These are phyloP conservation scores for Tetrapisispora iriomotensis DNA, from an alignment of 805 yeast species.

Conservation along the genomic window DNA sequence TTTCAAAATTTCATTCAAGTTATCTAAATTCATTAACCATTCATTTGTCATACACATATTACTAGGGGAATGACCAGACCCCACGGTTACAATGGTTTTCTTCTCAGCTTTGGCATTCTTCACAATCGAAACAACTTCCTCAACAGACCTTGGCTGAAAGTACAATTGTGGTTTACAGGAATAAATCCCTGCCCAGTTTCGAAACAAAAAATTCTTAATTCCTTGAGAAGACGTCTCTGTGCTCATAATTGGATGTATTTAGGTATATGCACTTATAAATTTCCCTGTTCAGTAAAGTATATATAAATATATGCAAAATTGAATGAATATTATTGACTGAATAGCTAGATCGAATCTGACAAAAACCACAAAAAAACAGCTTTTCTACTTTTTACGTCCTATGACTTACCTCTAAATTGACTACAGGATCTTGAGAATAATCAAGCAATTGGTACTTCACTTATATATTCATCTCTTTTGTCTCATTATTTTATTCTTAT, in stretches of 20 bases:
- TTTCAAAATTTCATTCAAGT: constrained; percentile 46
- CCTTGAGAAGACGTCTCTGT: background rate
- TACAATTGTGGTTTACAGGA: constrained; percentile 63
- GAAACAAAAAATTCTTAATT: constrained; percentile 29
- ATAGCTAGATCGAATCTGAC: background rate
- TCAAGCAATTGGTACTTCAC: no score
- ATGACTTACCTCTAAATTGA: no score
- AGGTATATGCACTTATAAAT: no score
- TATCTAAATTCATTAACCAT: constrained; percentile 83
- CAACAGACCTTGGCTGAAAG: constrained; percentile 65
- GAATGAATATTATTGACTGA: no score
- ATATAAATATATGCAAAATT: background rate
- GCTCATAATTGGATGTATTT: background rate
- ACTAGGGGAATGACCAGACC: constrained; percentile 93
- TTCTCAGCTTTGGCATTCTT: constrained; percentile 47
- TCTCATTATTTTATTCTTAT: no score
- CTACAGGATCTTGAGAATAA: no score
- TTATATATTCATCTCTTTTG: no score
- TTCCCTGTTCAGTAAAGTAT: no score
- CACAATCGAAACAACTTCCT: constrained; percentile 61
- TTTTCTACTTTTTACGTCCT: background rate
- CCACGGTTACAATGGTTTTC: constrained; percentile 73
- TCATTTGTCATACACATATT: constrained; percentile 79
- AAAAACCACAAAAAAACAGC: background rate
- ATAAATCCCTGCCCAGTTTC: constrained; percentile 85